Percentiles rank a stretch among this genome's conserved stretches.
phyloP scores from a whole-genome alignment of 345 rosid species.

The Aquilaria malaccensis region DNA sequence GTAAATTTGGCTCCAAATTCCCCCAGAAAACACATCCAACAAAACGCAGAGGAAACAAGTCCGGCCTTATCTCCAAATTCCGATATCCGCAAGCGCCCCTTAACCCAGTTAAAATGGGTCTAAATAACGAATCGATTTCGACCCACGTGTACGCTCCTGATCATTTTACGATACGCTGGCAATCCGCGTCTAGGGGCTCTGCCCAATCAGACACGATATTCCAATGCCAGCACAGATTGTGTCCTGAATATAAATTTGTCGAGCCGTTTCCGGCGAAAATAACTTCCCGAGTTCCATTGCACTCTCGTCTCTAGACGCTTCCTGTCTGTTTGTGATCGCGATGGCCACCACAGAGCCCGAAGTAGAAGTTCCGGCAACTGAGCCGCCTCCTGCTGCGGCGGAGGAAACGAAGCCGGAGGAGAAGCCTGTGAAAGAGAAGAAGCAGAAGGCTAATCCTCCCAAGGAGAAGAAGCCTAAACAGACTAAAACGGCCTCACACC shows the following conservation, averaged over 20 bases:
- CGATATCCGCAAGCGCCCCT: neutral
- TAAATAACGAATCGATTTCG: constrained; percentile 12
- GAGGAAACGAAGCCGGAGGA: constrained; percentile 29
- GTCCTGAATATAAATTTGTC: constrained; percentile 25
- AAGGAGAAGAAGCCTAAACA: constrained; percentile 23
- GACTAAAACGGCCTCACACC: constrained; percentile 52
- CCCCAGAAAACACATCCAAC: constrained; percentile 41
- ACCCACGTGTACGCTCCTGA: constrained; percentile 46
- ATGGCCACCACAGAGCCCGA: constrained; percentile 31
- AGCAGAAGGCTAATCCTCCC: constrained; percentile 14
- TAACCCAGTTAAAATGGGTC: neutral
- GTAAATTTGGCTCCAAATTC: constrained; percentile 14
- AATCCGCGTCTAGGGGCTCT: constrained; percentile 14
- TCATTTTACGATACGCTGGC: constrained; percentile 26
- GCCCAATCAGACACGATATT: constrained; percentile 22
- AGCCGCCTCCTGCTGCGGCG: constrained; percentile 10
- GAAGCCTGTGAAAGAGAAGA: constrained; percentile 32
- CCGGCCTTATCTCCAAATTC: constrained; percentile 1
- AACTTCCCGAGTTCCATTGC: neutral
- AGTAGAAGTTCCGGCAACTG: constrained; percentile 21
- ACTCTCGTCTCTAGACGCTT: neutral
- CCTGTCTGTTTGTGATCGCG: neutral
- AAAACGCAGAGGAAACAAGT: constrained; percentile 3
- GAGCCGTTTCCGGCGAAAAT: neutral
- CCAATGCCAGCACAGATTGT: constrained; percentile 7